Evolutionary conservation across 805 yeast species (phyloP), one percentile per base, ranked within the genome.

Genomic region (Diddensiella caesifluorescens): DNA sequence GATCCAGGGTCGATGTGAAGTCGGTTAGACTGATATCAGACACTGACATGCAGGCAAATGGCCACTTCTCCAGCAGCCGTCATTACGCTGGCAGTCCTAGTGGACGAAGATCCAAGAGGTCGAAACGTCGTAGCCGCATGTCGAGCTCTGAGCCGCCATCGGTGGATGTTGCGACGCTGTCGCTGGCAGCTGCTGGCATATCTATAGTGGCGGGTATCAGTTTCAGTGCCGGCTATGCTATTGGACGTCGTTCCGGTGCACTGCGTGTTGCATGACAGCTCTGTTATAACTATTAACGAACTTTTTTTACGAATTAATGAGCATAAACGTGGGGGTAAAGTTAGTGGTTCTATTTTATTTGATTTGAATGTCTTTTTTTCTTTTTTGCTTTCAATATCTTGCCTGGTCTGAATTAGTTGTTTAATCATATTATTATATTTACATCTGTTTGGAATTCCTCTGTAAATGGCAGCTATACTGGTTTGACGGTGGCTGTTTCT

Each of bases 171-270:
- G 27, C 46, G 4, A 42, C 49, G 6, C 38, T 45, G 22, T 38
- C 49, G 22, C 25, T 45, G n/a, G 49, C 49, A 4, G 45, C 45
- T 3, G 48, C 51, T 1, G 49, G 51, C 10, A 45, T 47, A 19
- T 46, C 51, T 15, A 28, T 47, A 4, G 48, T 50, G 1, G 47
- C 51, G 9, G 53, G 53, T 1, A 37, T 51, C 35, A 44, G 50
- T 27, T 51, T 51, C 35, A 35, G 50, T n/a, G 53, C 53, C 1
- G 54, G 54, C 20, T 51, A 47, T 39, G 53, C 51, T 10, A 23
- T 51, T 19, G 54, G 54, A 13, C 36, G 44, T 27, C 39, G 45
- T 6, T 44, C 52, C 1, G 48, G 38, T 16, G 9, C 29, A 2
- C 38, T 41, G 9, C 31, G 22, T 16, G 42, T 35, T 2, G 36